Base-by-base conservation (phyloP, 768 basidiomycete species). In the Tephrocybe sp. region DNA sequence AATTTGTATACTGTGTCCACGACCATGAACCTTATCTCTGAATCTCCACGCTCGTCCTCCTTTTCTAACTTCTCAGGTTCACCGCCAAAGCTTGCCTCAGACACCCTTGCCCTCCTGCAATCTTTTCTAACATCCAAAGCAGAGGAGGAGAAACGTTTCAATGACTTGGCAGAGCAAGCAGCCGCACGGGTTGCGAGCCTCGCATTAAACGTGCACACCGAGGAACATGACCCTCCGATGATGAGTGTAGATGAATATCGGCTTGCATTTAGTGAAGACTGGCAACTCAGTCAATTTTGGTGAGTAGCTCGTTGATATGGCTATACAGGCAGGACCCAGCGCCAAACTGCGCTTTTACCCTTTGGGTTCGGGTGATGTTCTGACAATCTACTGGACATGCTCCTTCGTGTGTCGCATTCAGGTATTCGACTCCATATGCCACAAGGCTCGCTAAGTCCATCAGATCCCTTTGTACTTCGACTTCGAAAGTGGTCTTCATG, bases 271-370 rank as follows among this genome's bases (percentile, higher is more conserved):
- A 66, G 72, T 15, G 75, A 77, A 62, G 74, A 76, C 61, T 77
- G 75, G 75, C 75, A 78, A 56, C 67, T 77, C 34, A 76, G 73
- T 56, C 75, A 78, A 61, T 76, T 77, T 52, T 77, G 76, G 74
- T 76, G 61, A 69, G 75, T 65, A 24, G 32, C 49, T 19, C 19
- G 16, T 41, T 34, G 21, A 49, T 39, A 24, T 11, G 15, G 1
- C 19, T 44, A 26, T 9, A 47, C 40, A 51, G 26, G 31, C 30
- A 44, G 39, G 31, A 34, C 22, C 48, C 28, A 57, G 28, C 50
- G 45, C 55, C 60, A 57, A 58, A 35, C 28, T 37, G 39, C 45
- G n/a, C 49, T 56, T 54, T 27, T 5, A 4, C 36, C 27, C 47
- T 27, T 37, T 44, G 48, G 50, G 58, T 44, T 26, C 26, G 0